These are phyloP conservation scores for Saccharomyces kudriavzevii DNA, from an alignment of 805 yeast species.

Conservation along the genomic window DNA sequence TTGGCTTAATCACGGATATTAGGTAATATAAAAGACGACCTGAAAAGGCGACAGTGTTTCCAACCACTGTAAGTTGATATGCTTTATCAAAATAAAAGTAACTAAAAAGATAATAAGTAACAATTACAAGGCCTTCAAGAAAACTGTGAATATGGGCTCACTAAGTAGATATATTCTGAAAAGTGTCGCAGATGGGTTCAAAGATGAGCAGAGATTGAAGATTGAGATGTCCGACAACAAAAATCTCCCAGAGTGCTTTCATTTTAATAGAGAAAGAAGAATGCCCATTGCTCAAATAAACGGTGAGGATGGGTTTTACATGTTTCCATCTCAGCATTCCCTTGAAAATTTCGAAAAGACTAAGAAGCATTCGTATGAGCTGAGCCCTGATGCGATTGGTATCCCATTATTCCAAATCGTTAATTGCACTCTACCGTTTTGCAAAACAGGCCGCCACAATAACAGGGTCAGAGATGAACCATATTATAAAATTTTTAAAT, in stretches of 20 bases:
- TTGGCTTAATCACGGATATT: not conserved
- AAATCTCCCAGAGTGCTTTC: not conserved
- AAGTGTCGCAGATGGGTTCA: not conserved
- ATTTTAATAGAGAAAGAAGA: slow-evolving; percentile 7
- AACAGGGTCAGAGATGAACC: not conserved
- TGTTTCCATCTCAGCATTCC: slow-evolving; percentile 13
- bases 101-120: not conserved
- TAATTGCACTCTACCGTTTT: not conserved
- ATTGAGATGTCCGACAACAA: not conserved
- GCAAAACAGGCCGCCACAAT: not conserved
- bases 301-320: slow-evolving; percentile 5
- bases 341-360: slow-evolving; percentile 9
- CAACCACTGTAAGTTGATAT: not conserved
- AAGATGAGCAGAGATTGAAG: not conserved
- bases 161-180: not conserved
- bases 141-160: not conserved
- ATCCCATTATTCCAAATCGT: slow-evolving; percentile 11
- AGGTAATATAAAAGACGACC: too few species aligned
- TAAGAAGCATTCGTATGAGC: not conserved
- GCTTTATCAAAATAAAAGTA: not conserved
- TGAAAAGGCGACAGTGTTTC: not conserved
- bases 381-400: slow-evolving; percentile 14
- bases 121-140: not conserved
- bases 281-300: slow-evolving; percentile 5
- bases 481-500: slow-evolving; percentile 7